These are phyloP conservation scores for Lasiodiplodia gonubiensis DNA, from an alignment of 2,329 filamentous ascomycete species.

Conservation along the genomic window DNA sequence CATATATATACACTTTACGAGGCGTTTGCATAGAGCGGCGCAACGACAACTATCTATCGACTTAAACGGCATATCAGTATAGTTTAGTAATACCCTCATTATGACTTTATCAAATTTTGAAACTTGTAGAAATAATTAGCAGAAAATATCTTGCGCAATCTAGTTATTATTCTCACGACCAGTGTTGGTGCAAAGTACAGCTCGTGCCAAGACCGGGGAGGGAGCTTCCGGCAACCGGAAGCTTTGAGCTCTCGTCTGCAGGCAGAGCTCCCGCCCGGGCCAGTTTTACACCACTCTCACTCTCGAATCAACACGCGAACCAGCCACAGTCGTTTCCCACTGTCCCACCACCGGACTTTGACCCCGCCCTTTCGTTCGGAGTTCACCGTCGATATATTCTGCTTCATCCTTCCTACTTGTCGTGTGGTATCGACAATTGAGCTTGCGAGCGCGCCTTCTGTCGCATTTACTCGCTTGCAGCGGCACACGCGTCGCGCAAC, in stretches of 20 bases:
- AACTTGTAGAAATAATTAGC: background rate
- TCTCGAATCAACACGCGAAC: background rate
- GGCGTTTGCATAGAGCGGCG: background rate
- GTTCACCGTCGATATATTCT: background rate
- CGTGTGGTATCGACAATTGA: background rate
- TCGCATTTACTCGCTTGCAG: background rate
- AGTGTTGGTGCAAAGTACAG: background rate
- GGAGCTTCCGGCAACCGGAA: background rate
- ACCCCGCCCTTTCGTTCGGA: background rate
- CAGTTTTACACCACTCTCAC: background rate
- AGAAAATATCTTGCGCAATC: too few species aligned
- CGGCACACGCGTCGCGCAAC: background rate
- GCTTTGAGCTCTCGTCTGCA: background rate
- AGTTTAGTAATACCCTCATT: background rate
- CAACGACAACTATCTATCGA: background rate
- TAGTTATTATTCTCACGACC: background rate
- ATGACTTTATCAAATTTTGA: background rate
- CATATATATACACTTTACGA: background rate
- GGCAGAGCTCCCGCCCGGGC: background rate
- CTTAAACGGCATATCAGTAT: background rate
- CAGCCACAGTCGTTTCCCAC: constrained; percentile 10
- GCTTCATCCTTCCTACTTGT: too few species aligned
- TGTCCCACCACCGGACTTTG: background rate
- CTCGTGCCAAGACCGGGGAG: background rate
- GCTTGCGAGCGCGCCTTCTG: background rate